These are phyloP conservation scores for Tetradesmus obliquus DNA, from an alignment of 139 green algal genomes.

Conservation along the genomic window DNA sequence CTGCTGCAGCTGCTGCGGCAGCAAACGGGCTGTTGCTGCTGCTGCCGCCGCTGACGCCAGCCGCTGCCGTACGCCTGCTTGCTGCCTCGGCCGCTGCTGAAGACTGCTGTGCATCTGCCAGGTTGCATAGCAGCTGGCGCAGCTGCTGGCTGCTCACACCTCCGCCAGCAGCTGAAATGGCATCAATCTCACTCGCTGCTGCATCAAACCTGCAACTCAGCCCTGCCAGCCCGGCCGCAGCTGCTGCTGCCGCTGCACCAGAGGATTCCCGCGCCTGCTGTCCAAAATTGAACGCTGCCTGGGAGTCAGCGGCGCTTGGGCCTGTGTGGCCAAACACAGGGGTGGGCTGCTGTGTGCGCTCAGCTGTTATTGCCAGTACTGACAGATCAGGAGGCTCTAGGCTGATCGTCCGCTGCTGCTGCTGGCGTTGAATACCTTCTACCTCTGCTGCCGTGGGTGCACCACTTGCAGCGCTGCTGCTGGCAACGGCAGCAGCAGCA, in stretches of 20 bases:
- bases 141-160: conserved; percentile 22
- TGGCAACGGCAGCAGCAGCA: neutral
- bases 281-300: neutral
- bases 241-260: neutral
- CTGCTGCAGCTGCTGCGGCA: neutral
- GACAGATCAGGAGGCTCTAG: conserved; percentile 7
- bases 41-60: neutral
- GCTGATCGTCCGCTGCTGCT: conserved; percentile 6
- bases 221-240: neutral
- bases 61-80: neutral
- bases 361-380: neutral
- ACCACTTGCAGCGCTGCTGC: neutral
- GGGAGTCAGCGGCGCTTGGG: neutral
- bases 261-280: neutral
- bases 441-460: neutral
- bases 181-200: neutral
- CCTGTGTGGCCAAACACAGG: neutral
- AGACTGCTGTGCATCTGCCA: conserved; percentile 25
- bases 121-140: neutral
- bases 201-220: neutral
- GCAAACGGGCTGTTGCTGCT: neutral
- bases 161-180: neutral
- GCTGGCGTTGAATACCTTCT: neutral
- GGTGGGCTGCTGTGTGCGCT: conserved; percentile 13
- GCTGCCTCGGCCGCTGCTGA: conserved; percentile 2